Conservation (phyloP, 202 grass and related monocot genomes). For the Alloteropsis angusta region DNA sequence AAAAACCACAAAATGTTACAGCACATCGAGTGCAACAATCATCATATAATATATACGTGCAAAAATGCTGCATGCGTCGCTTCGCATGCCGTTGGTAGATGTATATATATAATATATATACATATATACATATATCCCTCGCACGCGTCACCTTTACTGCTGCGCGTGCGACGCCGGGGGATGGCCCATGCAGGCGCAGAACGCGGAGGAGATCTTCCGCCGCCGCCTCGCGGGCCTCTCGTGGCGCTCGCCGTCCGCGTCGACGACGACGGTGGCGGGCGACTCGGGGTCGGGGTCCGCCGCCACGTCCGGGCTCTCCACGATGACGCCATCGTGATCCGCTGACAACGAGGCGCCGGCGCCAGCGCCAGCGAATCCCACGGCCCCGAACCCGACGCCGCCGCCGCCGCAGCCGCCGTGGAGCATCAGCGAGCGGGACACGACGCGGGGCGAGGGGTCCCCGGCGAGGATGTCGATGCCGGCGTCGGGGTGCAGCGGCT, state of each 20-base stretch:
- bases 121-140: neutral
- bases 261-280: neutral
- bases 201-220: constrained; percentile 22
- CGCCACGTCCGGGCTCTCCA: neutral
- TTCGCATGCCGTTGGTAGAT: neutral
- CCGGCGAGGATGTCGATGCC: neutral
- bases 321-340: neutral
- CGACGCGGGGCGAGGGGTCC: neutral
- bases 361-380: no score
- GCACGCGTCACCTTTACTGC: neutral
- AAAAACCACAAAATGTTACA: neutral
- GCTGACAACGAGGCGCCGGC: neutral
- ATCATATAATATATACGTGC: no score
- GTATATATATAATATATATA: neutral
- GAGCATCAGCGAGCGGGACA: neutral
- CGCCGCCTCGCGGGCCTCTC: constrained; percentile 11
- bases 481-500: neutral
- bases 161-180: constrained; percentile 13
- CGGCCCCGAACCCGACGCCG: neutral
- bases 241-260: neutral
- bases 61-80: neutral
- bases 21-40: neutral
- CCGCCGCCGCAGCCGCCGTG: neutral
- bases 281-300: neutral
- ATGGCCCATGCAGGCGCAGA: constrained; percentile 35